Evolutionary conservation across 306 rosid species (phyloP).

Genomic region (Alnus glutinosa): DNA sequence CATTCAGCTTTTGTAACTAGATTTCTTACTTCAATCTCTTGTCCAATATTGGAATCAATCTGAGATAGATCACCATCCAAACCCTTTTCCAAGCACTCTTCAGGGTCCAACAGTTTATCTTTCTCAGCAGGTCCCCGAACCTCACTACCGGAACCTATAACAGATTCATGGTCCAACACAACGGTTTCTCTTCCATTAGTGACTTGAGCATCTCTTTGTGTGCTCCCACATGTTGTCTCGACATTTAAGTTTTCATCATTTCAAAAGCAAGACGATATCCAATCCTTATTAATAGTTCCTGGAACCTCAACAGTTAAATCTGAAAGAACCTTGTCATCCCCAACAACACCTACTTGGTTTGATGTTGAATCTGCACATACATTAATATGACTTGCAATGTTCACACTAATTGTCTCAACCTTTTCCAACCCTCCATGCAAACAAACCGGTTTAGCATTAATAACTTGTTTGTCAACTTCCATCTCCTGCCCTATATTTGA

Average conservation of each 20-base stretch:
- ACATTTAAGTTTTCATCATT: background rate
- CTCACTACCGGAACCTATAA: constrained; percentile 10
- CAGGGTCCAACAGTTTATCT: constrained; percentile 14
- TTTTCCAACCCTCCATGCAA: background rate
- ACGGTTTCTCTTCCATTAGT: background rate
- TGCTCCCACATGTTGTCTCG: background rate
- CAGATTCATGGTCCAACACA: background rate
- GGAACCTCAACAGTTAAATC: background rate
- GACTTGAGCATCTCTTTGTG: constrained; percentile 8
- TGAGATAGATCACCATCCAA: constrained; percentile 21
- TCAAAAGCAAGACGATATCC: background rate
- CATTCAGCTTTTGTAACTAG: constrained; percentile 31
- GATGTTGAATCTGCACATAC: background rate
- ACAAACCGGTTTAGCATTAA: constrained; percentile 20
- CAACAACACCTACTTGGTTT: background rate
- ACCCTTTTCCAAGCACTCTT: constrained; percentile 21
- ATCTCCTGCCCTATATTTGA: constrained; percentile 5
- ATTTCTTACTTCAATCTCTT: constrained; percentile 28
- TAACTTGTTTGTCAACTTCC: constrained; percentile 13
- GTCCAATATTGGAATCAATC: constrained; percentile 15
- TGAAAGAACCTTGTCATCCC: background rate
- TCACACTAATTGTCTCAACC: background rate
- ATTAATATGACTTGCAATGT: background rate
- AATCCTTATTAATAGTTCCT: background rate
- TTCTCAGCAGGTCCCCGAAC: constrained; percentile 15